Base-by-base conservation (phyloP, 176 grass and related monocot genomes). In the Ensete ventricosum region DNA sequence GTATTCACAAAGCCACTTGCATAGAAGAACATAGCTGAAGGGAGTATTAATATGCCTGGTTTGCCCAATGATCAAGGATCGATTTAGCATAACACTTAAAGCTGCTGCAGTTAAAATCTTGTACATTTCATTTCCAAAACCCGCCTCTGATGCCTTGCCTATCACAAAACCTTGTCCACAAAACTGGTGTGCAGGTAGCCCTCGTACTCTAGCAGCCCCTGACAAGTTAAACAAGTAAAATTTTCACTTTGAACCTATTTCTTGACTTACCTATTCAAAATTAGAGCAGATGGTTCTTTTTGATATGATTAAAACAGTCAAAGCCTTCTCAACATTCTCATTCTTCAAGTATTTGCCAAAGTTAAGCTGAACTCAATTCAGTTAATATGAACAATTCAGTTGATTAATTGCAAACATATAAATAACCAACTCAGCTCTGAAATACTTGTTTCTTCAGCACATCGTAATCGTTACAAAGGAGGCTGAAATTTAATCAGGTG, bases 41-140 rank as follows among this genome's bases (percentile, higher is more conserved):
- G 66, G 77, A 75, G 80, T 81, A 85, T 81, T 52, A 67, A 83
- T 87, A 93, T 93, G 82, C 94, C 94, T 97, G 84, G 85, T 97
- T 83, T 97, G 94, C 53, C 94, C 85, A 65, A 97, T 91, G 90
- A 97, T 93, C 55, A 97, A 82, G 81, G 90, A 97, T 10, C 94
- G 82, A 65, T 97, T 97, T 74, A 97, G 82, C 87, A 97, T 93
- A 71, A 97, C 73, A 82, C 90, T 93, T 73, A 97, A 80, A 21
- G 94, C 94, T 82, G 82, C 88, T 62, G 87, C 86, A 49, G 90
- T 90, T 74, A 93, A 83, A 71, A 97, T 97, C 76, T 91, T 97
- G 85, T 97, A 97, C 88, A 93, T 97, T 77, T 97, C 94, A 81
- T 97, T 97, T 25, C 90, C 94, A 82, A 97, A 93, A 34, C 93